Evolutionary conservation across 257 asterid species (phyloP).

Genomic region (Anisodus tanguticus): DNA sequence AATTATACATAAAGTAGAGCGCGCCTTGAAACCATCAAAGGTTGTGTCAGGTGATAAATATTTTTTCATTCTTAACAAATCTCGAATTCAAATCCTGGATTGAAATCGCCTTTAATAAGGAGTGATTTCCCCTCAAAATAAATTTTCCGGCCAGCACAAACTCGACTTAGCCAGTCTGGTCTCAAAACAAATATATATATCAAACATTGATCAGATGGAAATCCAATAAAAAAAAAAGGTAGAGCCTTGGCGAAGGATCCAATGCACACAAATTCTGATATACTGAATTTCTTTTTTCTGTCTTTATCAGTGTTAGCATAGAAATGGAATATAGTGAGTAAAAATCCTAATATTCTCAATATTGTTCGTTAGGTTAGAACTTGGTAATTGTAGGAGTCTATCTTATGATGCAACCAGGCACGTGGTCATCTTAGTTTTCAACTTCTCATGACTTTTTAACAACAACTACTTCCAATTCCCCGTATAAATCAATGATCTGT

Average conservation of each 20-base stretch:
- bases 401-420: background rate
- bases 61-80: too few relatives aligned
- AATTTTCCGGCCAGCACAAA: too few relatives aligned
- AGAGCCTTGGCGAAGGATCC: background rate
- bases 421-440: slow-evolving; percentile 21
- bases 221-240: background rate
- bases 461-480: background rate
- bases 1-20: too few relatives aligned
- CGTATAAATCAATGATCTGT: background rate
- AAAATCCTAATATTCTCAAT: background rate
- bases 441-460: background rate
- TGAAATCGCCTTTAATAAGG: too few relatives aligned
- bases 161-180: too few relatives aligned
- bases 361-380: background rate
- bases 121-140: too few relatives aligned
- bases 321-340: slow-evolving; percentile 16
- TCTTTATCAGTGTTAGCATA: background rate
- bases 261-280: background rate
- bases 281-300: background rate
- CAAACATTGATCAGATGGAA: too few relatives aligned
- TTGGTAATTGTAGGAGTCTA: background rate
- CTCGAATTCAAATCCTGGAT: too few relatives aligned
- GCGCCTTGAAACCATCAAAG: too few relatives aligned
- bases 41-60: too few relatives aligned
- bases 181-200: too few relatives aligned